phyloP scores from a whole-genome alignment of 1,284 basidiomycete genomes.

The Austropuccinia psidii region DNA sequence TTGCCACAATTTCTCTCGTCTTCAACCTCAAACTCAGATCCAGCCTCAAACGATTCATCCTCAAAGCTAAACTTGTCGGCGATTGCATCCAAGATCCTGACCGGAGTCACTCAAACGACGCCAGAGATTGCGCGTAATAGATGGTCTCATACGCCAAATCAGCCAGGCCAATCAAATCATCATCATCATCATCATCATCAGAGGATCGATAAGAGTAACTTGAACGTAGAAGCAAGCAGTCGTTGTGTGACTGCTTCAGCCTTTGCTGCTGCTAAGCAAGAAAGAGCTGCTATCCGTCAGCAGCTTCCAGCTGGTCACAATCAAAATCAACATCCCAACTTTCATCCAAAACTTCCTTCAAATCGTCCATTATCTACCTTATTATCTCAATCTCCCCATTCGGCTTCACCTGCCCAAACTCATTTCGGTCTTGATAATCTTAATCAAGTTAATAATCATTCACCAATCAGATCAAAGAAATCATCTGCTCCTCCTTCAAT shows the following conservation, averaged over 20 bases:
- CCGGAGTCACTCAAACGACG: slow-evolving; percentile 4
- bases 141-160: neutral
- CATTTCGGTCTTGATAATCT: too few relatives aligned
- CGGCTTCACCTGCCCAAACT: neutral
- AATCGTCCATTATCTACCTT: neutral
- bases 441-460: too few relatives aligned
- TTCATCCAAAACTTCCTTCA: neutral
- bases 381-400: neutral
- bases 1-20: neutral
- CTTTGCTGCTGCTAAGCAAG: slow-evolving; percentile 28
- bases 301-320: neutral
- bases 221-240: too few relatives aligned
- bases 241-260: slow-evolving; percentile 18
- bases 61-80: neutral
- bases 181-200: neutral
- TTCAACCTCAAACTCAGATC: neutral
- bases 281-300: neutral
- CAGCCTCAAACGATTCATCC: neutral
- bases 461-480: neutral
- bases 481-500: neutral
- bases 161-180: neutral
- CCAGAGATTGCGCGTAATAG: neutral
- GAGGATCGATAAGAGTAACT: too few relatives aligned
- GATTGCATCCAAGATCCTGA: slow-evolving; percentile 26
- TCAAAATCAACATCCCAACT: neutral